Conservation (phyloP, 2,329 filamentous ascomycete genomes). For the Penicillium griseofulvum region DNA sequence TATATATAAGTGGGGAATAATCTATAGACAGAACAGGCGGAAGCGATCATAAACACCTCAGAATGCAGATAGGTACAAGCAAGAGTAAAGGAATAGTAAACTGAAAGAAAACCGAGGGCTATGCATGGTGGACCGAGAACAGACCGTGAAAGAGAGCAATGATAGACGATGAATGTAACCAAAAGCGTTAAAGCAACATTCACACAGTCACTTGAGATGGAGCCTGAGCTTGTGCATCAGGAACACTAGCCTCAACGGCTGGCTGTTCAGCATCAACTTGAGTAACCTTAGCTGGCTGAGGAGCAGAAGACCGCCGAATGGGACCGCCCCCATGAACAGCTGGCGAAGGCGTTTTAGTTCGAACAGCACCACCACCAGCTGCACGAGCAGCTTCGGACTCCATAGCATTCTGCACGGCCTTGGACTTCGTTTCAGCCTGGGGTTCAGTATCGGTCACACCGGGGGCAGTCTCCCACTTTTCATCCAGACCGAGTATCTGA, state of each 20-base stretch:
- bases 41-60: slow-evolving; percentile 5
- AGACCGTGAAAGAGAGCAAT: neutral
- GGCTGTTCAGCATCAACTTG: slow-evolving; percentile 21
- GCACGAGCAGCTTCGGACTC: slow-evolving; percentile 36
- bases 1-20: slow-evolving; percentile 8
- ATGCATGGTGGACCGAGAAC: slow-evolving; percentile 12
- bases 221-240: slow-evolving; percentile 15
- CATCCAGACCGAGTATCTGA: slow-evolving; percentile 46
- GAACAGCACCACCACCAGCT: slow-evolving; percentile 29
- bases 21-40: neutral
- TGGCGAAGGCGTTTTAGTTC: slow-evolving; percentile 26
- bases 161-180: neutral
- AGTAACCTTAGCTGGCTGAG: slow-evolving; percentile 21
- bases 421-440: slow-evolving; percentile 11
- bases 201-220: slow-evolving; percentile 20
- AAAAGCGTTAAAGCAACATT: neutral
- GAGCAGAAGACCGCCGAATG: slow-evolving; percentile 35
- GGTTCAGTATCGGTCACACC: neutral
- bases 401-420: slow-evolving; percentile 35
- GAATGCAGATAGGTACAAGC: neutral
- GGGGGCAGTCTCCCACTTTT: slow-evolving; percentile 26
- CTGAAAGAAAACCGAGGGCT: slow-evolving; percentile 13
- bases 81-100: neutral
- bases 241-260: slow-evolving; percentile 19
- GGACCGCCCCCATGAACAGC: slow-evolving; percentile 28